phyloP scores from a whole-genome alignment of 2,329 filamentous ascomycete genomes.

The Phyllosticta paracitricarpa region DNA sequence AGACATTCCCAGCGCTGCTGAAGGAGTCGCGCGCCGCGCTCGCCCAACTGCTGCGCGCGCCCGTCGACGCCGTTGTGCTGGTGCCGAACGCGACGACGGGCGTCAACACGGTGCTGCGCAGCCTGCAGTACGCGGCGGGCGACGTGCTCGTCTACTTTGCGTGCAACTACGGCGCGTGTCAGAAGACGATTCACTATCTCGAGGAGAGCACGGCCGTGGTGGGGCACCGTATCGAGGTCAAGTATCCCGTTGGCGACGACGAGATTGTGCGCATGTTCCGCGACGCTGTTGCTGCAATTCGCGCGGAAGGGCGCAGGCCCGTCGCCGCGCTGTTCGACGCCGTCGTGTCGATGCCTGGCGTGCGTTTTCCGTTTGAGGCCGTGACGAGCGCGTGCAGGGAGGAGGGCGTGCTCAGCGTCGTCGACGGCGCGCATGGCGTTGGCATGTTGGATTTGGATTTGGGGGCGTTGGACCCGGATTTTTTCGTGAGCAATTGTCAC shows the following conservation, averaged over 20 bases:
- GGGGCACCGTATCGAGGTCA: conserved; percentile 46
- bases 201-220: conserved; percentile 52
- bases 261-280: conserved; percentile 55
- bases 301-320: conserved; percentile 49
- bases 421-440: conserved; percentile 79
- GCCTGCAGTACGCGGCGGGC: conserved; percentile 55
- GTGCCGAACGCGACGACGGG: conserved; percentile 73
- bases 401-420: conserved; percentile 57
- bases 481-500: conserved; percentile 78
- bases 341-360: conserved; percentile 67
- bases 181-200: conserved; percentile 61
- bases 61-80: conserved; percentile 59
- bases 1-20: conserved; percentile 52
- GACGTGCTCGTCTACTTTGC: conserved; percentile 74
- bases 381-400: conserved; percentile 56
- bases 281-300: conserved; percentile 44
- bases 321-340: conserved; percentile 69
- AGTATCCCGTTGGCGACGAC: conserved; percentile 61
- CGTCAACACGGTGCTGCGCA: conserved; percentile 70
- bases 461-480: conserved; percentile 60
- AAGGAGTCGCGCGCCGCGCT: conserved; percentile 55
- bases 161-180: conserved; percentile 69
- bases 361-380: conserved; percentile 67
- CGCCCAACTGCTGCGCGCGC: conserved; percentile 56
- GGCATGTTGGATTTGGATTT: conserved; percentile 71